phyloP scores from a whole-genome alignment of 2,329 filamentous ascomycete genomes.

The Fusarium mundagurra region DNA sequence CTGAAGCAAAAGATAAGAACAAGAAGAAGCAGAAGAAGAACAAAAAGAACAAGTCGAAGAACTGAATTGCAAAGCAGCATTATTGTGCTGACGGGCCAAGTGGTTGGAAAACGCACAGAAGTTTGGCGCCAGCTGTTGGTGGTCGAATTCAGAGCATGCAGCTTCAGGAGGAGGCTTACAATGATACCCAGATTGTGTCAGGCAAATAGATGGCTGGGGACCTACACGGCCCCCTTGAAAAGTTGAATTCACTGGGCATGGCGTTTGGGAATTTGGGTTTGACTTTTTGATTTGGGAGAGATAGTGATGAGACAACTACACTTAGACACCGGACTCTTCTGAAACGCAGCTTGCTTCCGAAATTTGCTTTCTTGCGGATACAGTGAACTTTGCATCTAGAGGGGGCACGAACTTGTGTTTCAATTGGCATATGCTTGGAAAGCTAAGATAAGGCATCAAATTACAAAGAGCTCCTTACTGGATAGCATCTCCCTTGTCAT shows the following conservation, averaged over 20 bases:
- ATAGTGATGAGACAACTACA: neutral
- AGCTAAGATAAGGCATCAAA: neutral
- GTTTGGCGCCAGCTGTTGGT: neutral
- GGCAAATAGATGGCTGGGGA: neutral
- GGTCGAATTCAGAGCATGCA: neutral
- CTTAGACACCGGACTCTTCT: neutral
- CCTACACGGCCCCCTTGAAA: neutral
- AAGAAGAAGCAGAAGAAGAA: slow-evolving; percentile 49
- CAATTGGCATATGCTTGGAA: neutral
- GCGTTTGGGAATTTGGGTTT: slow-evolving; percentile 20
- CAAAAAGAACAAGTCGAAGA: slow-evolving; percentile 47
- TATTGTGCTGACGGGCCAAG: neutral
- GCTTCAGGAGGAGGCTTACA: neutral
- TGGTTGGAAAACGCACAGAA: neutral
- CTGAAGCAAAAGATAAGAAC: slow-evolving; percentile 38
- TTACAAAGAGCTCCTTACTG: neutral
- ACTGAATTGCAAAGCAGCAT: neutral
- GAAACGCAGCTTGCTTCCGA: neutral
- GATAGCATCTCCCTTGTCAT: neutral
- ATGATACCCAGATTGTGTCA: slow-evolving; percentile 18
- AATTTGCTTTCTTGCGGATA: neutral
- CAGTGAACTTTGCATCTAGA: neutral
- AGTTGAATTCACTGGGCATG: slow-evolving; percentile 24
- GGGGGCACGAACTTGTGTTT: neutral
- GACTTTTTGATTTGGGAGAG: neutral